Conservation (phyloP, 768 basidiomycete species). For the Lactifluus subvellereus region DNA sequence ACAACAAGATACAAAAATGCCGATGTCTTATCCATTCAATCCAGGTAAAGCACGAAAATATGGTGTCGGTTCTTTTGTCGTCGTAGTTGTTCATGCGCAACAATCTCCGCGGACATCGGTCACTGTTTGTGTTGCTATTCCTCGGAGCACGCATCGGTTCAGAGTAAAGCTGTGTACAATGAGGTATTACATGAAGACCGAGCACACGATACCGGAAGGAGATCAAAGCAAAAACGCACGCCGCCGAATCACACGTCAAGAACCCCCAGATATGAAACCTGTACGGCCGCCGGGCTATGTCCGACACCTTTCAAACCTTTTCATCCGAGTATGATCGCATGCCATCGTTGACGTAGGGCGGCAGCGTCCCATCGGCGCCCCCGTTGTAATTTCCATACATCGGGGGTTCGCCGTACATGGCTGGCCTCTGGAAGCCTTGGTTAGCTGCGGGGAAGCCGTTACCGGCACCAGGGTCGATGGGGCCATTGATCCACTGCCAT, state of each 20-base stretch:
- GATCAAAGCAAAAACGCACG: neutral
- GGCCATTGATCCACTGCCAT: conserved; percentile 37
- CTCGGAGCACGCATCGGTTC: neutral
- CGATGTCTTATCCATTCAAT: too few species aligned
- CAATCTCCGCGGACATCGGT: too few species aligned
- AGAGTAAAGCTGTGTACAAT: neutral
- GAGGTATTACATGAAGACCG: neutral
- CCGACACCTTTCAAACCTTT: conserved; percentile 28
- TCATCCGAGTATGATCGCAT: conserved; percentile 27
- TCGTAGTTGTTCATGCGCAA: too few species aligned
- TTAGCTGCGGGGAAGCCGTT: neutral
- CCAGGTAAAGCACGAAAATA: too few species aligned
- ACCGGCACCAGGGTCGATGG: conserved; percentile 29
- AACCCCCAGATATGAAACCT: neutral
- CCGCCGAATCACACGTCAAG: neutral
- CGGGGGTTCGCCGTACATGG: conserved; percentile 38
- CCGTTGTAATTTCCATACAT: conserved; percentile 38
- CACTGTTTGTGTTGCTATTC: too few species aligned
- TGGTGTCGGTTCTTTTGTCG: too few species aligned
- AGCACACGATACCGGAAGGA: neutral
- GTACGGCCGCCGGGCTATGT: conserved; percentile 17
- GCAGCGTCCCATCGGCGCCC: conserved; percentile 4
- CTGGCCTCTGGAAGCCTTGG: conserved; percentile 26
- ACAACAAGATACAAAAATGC: too few species aligned
- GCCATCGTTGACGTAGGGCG: conserved; percentile 27